phyloP scores from a whole-genome alignment of 1,284 basidiomycete species.

The Pseudozyma sp. region DNA sequence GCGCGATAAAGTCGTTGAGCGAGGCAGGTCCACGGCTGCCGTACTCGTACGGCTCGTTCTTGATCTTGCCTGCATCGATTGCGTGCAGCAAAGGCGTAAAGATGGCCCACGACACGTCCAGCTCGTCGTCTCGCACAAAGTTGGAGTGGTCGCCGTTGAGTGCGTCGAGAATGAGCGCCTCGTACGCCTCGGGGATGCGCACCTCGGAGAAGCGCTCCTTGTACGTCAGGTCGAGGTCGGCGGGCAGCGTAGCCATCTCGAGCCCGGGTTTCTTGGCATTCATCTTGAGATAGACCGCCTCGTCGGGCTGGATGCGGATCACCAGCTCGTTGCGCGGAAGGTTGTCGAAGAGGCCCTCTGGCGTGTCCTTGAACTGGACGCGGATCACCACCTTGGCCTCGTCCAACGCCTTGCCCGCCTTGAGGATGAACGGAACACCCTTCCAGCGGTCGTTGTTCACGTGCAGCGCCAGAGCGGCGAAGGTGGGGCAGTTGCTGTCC shows the following conservation, averaged over 20 bases:
- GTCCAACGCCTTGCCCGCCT: slow-evolving; percentile 68
- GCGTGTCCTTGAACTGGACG: slow-evolving; percentile 64
- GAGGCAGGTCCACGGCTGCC: slow-evolving; percentile 62
- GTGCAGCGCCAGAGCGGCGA: slow-evolving; percentile 66
- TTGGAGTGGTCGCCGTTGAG: slow-evolving; percentile 68
- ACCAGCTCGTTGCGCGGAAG: slow-evolving; percentile 66
- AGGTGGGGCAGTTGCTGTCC: slow-evolving; percentile 69
- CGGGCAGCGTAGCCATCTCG: slow-evolving; percentile 52
- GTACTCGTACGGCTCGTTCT: slow-evolving; percentile 63
- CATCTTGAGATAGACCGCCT: slow-evolving; percentile 66
- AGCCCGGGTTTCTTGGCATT: slow-evolving; percentile 66
- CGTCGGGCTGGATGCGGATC: slow-evolving; percentile 66
- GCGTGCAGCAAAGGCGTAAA: slow-evolving; percentile 68
- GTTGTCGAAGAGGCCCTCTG: slow-evolving; percentile 49
- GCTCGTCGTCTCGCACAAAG: slow-evolving; percentile 69
- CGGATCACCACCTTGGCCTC: slow-evolving; percentile 68
- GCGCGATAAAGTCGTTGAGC: slow-evolving; percentile 61
- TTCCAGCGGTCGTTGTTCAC: slow-evolving; percentile 67
- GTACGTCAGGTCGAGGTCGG: slow-evolving; percentile 63
- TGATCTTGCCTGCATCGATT: slow-evolving; percentile 65
- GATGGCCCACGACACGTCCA: slow-evolving; percentile 68
- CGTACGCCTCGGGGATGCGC: slow-evolving; percentile 68
- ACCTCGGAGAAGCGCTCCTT: slow-evolving; percentile 64
- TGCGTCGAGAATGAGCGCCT: slow-evolving; percentile 68
- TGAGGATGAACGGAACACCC: slow-evolving; percentile 67